Conservation (phyloP, 805 yeast genomes). For the Nakazawaea peltata region DNA sequence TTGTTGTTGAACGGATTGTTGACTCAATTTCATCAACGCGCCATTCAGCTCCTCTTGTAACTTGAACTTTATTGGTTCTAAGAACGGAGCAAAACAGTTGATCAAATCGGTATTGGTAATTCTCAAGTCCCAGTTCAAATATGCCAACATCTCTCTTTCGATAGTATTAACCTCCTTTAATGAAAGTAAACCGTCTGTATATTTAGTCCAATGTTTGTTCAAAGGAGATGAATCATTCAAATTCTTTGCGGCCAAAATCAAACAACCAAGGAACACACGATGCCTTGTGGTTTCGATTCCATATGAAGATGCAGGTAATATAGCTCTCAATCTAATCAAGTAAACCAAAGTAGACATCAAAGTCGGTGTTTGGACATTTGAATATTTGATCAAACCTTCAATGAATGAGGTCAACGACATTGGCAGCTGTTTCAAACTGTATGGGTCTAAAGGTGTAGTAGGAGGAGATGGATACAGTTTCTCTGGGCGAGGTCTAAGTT, state of each 20-base stretch:
- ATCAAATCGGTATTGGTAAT: slow-evolving; percentile 66
- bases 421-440: slow-evolving; percentile 20
- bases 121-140: slow-evolving; percentile 79
- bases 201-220: slow-evolving; percentile 92
- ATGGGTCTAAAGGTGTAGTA: slow-evolving; percentile 23
- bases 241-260: slow-evolving; percentile 86
- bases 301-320: slow-evolving; percentile 79
- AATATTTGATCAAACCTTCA: slow-evolving; percentile 59
- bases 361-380: slow-evolving; percentile 93
- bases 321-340: slow-evolving; percentile 64
- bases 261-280: slow-evolving; percentile 82
- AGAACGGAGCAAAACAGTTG: slow-evolving; percentile 63
- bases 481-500: slow-evolving; percentile 30
- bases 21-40: slow-evolving; percentile 5
- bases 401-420: slow-evolving; percentile 54
- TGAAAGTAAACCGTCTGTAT: slow-evolving; percentile 78
- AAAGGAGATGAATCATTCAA: slow-evolving; percentile 92
- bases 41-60: slow-evolving; percentile 17
- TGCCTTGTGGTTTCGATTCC: slow-evolving; percentile 94
- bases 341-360: slow-evolving; percentile 89
- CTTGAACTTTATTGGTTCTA: slow-evolving; percentile 60
- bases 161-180: slow-evolving; percentile 81
- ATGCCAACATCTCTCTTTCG: slow-evolving; percentile 78
- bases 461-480: slow-evolving; percentile 32
- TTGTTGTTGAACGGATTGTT: slow-evolving; percentile 3